These are phyloP conservation scores for Eucalyptus decipiens DNA, from an alignment of 345 rosid genomes.

Conservation along the genomic window DNA sequence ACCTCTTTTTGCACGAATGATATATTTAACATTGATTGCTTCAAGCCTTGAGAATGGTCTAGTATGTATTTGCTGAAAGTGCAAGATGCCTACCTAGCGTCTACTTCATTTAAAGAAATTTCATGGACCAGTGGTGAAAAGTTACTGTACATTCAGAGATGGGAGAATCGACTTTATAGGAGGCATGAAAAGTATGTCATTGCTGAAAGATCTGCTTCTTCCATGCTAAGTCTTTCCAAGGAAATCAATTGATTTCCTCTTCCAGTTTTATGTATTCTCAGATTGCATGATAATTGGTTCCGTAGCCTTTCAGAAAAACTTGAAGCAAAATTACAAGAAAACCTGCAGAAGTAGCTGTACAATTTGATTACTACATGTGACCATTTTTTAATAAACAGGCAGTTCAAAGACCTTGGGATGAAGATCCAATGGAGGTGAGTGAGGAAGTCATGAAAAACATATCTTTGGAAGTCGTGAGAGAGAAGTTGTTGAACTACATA, in stretches of 20 bases:
- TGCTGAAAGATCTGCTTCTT: neutral
- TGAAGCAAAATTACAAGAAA: neutral
- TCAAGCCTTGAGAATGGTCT: neutral
- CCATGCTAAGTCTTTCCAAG: neutral
- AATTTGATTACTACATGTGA: neutral
- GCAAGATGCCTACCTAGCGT: neutral
- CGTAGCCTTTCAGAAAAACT: neutral
- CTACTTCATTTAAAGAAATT: neutral
- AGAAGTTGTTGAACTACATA: constrained; percentile 73
- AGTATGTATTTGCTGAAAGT: neutral
- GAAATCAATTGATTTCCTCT: neutral
- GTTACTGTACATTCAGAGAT: neutral
- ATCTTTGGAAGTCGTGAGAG: constrained; percentile 84
- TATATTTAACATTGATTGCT: neutral
- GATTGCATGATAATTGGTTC: neutral
- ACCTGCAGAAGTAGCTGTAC: neutral
- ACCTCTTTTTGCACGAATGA: neutral
- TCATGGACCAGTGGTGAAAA: neutral
- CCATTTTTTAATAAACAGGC: constrained; percentile 36
- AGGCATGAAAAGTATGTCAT: neutral
- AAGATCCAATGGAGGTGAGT: constrained; percentile 68
- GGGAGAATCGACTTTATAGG: neutral
- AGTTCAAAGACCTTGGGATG: constrained; percentile 90
- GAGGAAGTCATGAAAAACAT: constrained; percentile 86
- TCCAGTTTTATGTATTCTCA: neutral